phyloP scores from a whole-genome alignment of 805 yeast genomes.

The Yamadazyma sp. region DNA sequence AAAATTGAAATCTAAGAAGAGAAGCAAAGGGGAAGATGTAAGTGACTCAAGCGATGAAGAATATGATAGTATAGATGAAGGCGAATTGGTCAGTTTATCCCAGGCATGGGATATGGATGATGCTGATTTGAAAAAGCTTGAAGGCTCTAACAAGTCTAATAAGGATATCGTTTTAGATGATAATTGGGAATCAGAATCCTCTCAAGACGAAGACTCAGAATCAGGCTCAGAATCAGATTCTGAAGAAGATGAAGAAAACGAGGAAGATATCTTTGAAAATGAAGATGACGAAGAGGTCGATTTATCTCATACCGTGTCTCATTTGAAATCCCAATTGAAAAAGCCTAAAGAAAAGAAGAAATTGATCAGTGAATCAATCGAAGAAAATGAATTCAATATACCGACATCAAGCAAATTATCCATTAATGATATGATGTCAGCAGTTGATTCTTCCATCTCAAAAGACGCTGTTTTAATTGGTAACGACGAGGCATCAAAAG shows the following conservation, averaged over 20 bases:
- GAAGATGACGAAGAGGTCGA: slow-evolving; percentile 48
- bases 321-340: slow-evolving; percentile 32
- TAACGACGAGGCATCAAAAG: slow-evolving; percentile 32
- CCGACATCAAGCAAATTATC: slow-evolving; percentile 66
- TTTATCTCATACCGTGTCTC: slow-evolving; percentile 46
- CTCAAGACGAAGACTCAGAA: slow-evolving; percentile 15
- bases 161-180: slow-evolving; percentile 26
- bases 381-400: slow-evolving; percentile 67
- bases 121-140: slow-evolving; percentile 32
- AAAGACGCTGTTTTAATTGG: slow-evolving; percentile 51
- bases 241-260: slow-evolving; percentile 9
- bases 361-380: slow-evolving; percentile 50
- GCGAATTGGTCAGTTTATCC: slow-evolving; percentile 71
- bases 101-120: slow-evolving; percentile 88
- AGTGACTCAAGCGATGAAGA: slow-evolving; percentile 49
- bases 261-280: slow-evolving; percentile 27
- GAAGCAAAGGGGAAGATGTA: slow-evolving; percentile 24
- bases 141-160: slow-evolving; percentile 8
- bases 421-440: slow-evolving; percentile 72
- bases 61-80: slow-evolving; percentile 74
- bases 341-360: slow-evolving; percentile 40
- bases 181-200: slow-evolving; percentile 26
- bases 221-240: slow-evolving; percentile 15
- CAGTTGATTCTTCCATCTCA: slow-evolving; percentile 49
- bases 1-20: slow-evolving; percentile 28